phyloP scores from a whole-genome alignment of 2,329 filamentous ascomycete species.

The Diaporthe vexans region DNA sequence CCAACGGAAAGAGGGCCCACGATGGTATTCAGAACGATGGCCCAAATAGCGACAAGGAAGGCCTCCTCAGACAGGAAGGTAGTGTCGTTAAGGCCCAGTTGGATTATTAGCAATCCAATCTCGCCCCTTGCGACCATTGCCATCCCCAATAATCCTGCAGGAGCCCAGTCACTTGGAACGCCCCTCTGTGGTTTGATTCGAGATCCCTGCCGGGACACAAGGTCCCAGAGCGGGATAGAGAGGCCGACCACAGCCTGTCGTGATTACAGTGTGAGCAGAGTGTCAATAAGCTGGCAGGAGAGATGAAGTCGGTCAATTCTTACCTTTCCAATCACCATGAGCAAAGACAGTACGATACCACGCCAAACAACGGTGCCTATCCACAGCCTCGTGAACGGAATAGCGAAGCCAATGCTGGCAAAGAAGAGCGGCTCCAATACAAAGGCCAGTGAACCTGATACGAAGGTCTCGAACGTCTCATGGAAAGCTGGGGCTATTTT shows the following conservation, averaged over 20 bases:
- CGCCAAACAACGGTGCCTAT: constrained; percentile 65
- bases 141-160: constrained; percentile 66
- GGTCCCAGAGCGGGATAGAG: constrained; percentile 48
- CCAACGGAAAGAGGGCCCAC: constrained; percentile 67
- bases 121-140: constrained; percentile 74
- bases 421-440: constrained; percentile 72
- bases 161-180: constrained; percentile 44
- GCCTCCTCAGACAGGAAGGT: constrained; percentile 67
- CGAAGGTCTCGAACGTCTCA: constrained; percentile 55
- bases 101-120: constrained; percentile 69
- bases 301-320: neutral
- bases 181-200: neutral
- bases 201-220: constrained; percentile 56
- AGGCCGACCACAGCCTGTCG: constrained; percentile 42
- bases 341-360: constrained; percentile 67
- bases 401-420: constrained; percentile 70
- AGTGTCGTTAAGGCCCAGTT: constrained; percentile 47
- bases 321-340: constrained; percentile 65
- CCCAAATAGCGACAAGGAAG: constrained; percentile 68
- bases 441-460: constrained; percentile 53
- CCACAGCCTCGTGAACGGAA: constrained; percentile 71
- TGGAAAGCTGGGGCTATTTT: constrained; percentile 54
- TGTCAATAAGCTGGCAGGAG: too few relatives aligned
- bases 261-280: neutral
- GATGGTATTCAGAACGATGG: constrained; percentile 69